A percentile compares a stretch with the other conserved stretches of the same genome.
phyloP scores from a whole-genome alignment of 1,284 basidiomycete genomes.

The Lentinus polychrous region DNA sequence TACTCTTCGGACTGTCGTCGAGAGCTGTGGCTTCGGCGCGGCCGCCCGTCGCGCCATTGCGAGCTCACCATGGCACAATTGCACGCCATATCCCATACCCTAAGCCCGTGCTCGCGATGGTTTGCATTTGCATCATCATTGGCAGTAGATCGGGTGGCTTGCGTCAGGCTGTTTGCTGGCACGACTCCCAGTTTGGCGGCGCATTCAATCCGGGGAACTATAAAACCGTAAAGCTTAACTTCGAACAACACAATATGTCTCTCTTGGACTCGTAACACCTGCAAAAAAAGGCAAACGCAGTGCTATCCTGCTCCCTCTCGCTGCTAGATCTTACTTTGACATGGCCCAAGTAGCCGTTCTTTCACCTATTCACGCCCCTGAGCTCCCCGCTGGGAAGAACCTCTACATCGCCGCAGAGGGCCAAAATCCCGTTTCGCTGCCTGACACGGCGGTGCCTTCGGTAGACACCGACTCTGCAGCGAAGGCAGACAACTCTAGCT shows the following conservation, averaged over 20 bases:
- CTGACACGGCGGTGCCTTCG: too few species aligned
- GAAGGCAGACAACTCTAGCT: background rate
- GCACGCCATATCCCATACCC: background rate
- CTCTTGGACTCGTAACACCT: too few species aligned
- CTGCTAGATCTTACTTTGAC: background rate
- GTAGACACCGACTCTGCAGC: background rate
- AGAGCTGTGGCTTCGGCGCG: too few species aligned
- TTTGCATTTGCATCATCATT: background rate
- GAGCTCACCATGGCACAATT: conserved; percentile 12
- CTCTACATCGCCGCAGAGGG: background rate
- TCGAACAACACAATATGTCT: too few species aligned
- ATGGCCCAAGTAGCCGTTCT: conserved; percentile 16
- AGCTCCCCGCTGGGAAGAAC: background rate
- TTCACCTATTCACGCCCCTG: conserved; percentile 1
- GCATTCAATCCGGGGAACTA: too few species aligned
- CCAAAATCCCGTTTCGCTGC: too few species aligned
- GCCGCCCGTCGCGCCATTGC: conserved; percentile 7
- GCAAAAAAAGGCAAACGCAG: too few species aligned
- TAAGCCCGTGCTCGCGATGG: background rate
- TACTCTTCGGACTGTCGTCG: too few species aligned
- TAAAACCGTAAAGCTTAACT: too few species aligned
- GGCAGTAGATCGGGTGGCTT: background rate
- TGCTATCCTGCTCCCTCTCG: background rate
- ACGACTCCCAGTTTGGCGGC: background rate
- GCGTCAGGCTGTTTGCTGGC: background rate